Conservation (phyloP, 257 asterid genomes). For the Datura wrightii region DNA sequence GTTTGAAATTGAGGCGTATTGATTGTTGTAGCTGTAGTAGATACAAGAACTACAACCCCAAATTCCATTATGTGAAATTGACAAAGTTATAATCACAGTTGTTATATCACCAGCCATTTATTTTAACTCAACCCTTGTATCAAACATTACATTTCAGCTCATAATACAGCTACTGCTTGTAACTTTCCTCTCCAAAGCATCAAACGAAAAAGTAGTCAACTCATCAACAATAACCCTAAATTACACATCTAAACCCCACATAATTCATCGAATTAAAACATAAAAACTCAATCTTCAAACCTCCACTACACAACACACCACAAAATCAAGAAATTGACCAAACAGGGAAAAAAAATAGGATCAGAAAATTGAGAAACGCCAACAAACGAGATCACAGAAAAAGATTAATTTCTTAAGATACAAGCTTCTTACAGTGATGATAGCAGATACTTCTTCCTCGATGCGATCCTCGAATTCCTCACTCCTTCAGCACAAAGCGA, state of each 20-base stretch:
- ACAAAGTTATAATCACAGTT: not conserved
- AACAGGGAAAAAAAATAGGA: not conserved
- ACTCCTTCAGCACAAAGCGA: not conserved
- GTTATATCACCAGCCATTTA: not conserved
- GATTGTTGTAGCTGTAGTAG: not conserved
- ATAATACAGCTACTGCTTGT: not conserved
- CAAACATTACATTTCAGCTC: constrained; percentile 9
- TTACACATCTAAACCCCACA: not conserved
- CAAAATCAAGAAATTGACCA: constrained; percentile 23
- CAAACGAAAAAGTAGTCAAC: not conserved
- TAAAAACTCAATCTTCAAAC: constrained; percentile 3
- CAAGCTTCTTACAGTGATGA: not conserved
- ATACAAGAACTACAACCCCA: not conserved
- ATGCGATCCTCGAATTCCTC: constrained; percentile 3
- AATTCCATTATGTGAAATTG: not conserved
- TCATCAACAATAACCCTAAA: constrained; percentile 24
- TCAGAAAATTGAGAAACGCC: not conserved
- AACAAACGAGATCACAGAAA: not conserved
- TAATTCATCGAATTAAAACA: not conserved
- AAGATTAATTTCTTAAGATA: not conserved
- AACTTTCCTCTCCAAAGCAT: not conserved
- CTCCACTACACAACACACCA: not conserved
- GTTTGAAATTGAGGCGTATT: not conserved
- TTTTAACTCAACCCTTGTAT: not conserved
- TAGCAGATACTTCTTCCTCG: not conserved